Evolutionary conservation across 2,329 filamentous ascomycete genomes (phyloP).

Genomic region (Plectosphaerella sp.): DNA sequence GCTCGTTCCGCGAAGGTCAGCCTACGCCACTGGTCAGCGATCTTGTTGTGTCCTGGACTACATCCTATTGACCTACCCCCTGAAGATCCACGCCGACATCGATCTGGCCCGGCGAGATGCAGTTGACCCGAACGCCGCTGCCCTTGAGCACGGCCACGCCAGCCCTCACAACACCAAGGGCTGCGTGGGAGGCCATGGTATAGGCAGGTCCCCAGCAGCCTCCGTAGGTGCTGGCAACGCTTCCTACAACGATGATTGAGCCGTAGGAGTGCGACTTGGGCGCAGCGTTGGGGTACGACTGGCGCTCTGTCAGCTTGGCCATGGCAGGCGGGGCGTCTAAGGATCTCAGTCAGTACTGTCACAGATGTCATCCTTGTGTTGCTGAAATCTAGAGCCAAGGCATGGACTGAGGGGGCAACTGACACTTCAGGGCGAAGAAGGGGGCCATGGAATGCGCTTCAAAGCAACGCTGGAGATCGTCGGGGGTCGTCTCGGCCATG

Average conservation of each 20-base stretch:
- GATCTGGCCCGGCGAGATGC: constrained; percentile 35
- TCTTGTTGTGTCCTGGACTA: background rate
- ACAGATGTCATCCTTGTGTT: no score
- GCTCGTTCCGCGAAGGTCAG: constrained; percentile 44
- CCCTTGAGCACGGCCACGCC: constrained; percentile 55
- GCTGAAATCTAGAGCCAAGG: no score
- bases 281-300: constrained; percentile 56
- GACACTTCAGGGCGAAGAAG: constrained; percentile 58
- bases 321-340: constrained; percentile 54
- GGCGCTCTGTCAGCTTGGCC: constrained; percentile 49
- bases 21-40: constrained; percentile 17
- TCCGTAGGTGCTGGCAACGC: constrained; percentile 52
- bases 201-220: constrained; percentile 57
- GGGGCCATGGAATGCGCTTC: constrained; percentile 58
- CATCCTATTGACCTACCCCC: constrained; percentile 23
- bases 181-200: constrained; percentile 57
- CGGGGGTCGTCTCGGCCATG: constrained; percentile 50
- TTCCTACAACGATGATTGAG: constrained; percentile 57
- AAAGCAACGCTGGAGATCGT: constrained; percentile 52
- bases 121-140: constrained; percentile 56
- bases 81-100: constrained; percentile 36
- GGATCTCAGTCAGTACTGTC: no score
- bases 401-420: no score
- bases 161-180: constrained; percentile 54
- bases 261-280: constrained; percentile 58